phyloP scores from a whole-genome alignment of 208 protist genomes.

The Crithidia fasciculata region DNA sequence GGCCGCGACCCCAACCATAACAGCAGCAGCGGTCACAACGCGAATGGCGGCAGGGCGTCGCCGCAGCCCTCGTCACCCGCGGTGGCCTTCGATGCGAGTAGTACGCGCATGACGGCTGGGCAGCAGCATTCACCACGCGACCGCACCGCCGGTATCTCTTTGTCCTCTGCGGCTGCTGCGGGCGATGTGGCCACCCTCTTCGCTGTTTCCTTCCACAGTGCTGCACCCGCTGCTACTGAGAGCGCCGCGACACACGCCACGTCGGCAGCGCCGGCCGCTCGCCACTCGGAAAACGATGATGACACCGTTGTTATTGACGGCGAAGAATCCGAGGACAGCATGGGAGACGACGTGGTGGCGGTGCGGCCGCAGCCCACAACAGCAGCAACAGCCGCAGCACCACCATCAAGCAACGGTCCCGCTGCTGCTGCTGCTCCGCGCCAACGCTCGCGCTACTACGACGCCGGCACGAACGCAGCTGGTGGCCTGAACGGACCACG shows the following conservation, averaged over 20 bases:
- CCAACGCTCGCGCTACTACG: conserved; percentile 65
- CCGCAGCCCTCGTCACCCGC: not conserved
- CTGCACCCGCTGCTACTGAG: not conserved
- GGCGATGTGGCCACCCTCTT: conserved; percentile 22
- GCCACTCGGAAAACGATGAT: conserved; percentile 8
- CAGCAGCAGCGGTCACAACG: not conserved
- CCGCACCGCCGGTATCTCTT: too few relatives aligned
- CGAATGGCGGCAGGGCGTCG: not conserved
- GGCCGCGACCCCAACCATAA: not conserved
- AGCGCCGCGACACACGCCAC: not conserved
- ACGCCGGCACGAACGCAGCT: conserved; percentile 40
- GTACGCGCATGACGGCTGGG: conserved; percentile 20
- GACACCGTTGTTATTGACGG: conserved; percentile 5
- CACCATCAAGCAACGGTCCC: not conserved
- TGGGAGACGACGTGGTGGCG: not conserved
- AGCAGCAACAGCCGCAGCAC: not conserved
- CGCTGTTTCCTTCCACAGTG: conserved; percentile 24
- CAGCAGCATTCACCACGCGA: not conserved
- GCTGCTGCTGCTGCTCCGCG: conserved; percentile 9
- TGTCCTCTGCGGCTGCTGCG: not conserved
- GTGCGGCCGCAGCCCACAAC: not conserved
- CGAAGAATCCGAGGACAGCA: conserved; percentile 3
- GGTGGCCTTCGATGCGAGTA: conserved; percentile 30
- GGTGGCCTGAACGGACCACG: conserved; percentile 14
- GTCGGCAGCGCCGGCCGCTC: too few relatives aligned